Base-by-base conservation (phyloP, 805 yeast genomes). In the Wickerhamomyces bisporus region DNA sequence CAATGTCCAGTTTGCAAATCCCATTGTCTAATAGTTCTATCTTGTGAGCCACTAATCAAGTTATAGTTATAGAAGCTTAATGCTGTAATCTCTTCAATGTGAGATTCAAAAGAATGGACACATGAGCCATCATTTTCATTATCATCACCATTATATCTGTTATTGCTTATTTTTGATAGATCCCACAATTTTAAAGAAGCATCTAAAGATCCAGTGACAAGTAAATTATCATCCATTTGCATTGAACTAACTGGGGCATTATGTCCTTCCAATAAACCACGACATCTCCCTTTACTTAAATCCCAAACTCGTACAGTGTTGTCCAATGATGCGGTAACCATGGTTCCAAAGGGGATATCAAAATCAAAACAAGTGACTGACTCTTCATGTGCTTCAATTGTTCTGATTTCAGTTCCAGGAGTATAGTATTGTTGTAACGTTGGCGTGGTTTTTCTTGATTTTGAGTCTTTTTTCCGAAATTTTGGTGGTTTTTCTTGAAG, bases 241-340 rank as follows among this genome's bases (percentile, higher is more conserved):
- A 82, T 60, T 47, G 83, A 77, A 32, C 63, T 65, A 6, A 82
- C 81, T 6, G 76, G 61, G 0, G 84, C 76, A 31, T 49, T 51
- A 52, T 83, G 91, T 15, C 88, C 88, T 37, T 66, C 73, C 34
- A 82, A 62, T 24, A 65, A 52, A 2, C 79, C 79, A 19, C 63
- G 51, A 34, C 73, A 70, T 41, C 65, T 66, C 10, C 76, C 71
- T 21, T 73, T 66, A 27, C 81, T 73, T 49, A 83, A 59, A 63
- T 88, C 95, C 96, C 96, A 88, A 5, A 88, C 83, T 45, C 81
- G 71, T 4, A 87, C 81, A 0, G 83, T 75, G 54, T 81, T 85
- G 55, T 87, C 95, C 48, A 77, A 62, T 11, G 87, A 76, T 0
- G 95, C 86, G 13, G 89, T 74, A 2, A 87, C 89, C 58, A 86